Evolutionary conservation across 129 eudicot species (phyloP), one percentile per base, ranked within the genome.

Genomic region (Arctium lappa): DNA sequence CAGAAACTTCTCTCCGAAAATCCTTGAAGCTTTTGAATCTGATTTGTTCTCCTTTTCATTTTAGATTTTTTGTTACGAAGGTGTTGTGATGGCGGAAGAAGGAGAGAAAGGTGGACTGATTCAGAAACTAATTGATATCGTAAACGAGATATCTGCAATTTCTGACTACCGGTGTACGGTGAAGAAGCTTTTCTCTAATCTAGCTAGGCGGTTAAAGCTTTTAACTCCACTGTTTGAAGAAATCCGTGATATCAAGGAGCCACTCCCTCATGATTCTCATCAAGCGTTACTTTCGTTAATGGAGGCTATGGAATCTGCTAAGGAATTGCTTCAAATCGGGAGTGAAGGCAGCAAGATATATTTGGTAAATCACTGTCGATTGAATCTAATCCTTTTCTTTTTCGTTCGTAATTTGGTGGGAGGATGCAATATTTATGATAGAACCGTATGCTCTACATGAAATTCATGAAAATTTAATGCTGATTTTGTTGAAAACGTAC

Each of bases 221-320:
- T 79, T 92, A 85, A 88, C 87, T 33, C 97, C 97, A 78, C 82
- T 92, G 93, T 92, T 92, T 34, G 97, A 92, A 85, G 97, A 92
- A 84, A 89, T 92, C 81, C 90, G 93, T 12, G 97, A 92, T 39
- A 80, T 83, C 74, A 80, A 86, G 40, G 87, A 85, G 65, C 33
- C 77, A 8, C 50, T 92, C 0, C 84, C 88, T 29, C 69, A 82
- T 0, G 85, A 71, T 13, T 83, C 89, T 10, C 27, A 84, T 31
- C 39, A 27, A 73, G 76, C 88, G 4, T 69, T 92, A 13, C 53
- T 31, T 71, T 79, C 83, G 11, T 72, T 92, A 33, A 75, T 63
- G 12, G 72, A 75, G 2, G 86, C 93, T 12, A 81, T 92, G 6
- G 72, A 77, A 30, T 85, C 86, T 5, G 89, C 97, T 48, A 80